Conservation (phyloP, 345 rosid species). For the Corchorus capsularis region DNA sequence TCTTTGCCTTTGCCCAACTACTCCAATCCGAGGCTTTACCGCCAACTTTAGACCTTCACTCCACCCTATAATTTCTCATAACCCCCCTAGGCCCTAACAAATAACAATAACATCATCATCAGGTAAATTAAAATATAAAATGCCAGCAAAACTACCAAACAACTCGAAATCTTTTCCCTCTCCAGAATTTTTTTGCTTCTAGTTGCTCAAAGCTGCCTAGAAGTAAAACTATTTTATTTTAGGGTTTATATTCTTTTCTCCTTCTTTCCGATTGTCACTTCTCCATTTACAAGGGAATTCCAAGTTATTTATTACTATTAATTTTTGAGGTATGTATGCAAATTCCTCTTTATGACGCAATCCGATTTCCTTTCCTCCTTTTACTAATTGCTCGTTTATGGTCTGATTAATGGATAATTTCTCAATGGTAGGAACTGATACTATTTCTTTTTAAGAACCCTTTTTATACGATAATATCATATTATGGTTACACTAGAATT, state of each 20-base stretch:
- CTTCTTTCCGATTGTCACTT: neutral
- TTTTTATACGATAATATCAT: neutral
- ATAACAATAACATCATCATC: constrained; percentile 4
- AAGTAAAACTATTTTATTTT: neutral
- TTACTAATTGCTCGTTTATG: neutral
- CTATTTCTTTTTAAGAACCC: neutral
- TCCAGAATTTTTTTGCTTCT: neutral
- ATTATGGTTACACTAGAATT: too few species aligned
- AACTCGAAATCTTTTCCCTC: neutral
- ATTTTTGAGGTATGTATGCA: neutral
- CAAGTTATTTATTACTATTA: neutral
- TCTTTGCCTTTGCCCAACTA: too few species aligned
- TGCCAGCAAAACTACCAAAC: too few species aligned
- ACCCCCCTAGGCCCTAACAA: constrained; percentile 2
- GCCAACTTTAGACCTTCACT: neutral
- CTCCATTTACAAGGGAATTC: neutral
- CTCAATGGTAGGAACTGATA: neutral
- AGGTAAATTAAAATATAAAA: too few species aligned
- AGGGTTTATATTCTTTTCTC: neutral
- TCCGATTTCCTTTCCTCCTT: neutral
- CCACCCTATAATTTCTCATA: constrained; percentile 12
- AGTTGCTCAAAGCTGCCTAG: neutral
- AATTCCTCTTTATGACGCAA: neutral
- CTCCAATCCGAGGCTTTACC: neutral
- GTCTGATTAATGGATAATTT: neutral